Percentiles rank a stretch among this genome's conserved stretches.
Conservation (phyloP, 306 rosid genomes). For the Crotalaria pallida region DNA sequence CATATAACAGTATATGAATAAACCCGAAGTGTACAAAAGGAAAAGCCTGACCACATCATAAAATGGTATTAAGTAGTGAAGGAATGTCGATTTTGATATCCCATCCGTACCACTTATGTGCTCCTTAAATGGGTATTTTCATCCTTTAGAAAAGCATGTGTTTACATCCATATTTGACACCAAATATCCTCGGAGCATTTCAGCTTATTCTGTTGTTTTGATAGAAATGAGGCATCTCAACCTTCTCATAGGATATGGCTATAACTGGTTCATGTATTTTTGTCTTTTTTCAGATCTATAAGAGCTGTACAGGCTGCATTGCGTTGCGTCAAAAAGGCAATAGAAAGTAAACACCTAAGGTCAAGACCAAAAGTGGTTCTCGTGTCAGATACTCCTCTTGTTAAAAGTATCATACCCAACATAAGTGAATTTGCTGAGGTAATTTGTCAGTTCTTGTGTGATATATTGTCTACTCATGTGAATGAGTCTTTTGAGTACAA, state of each 20-base stretch:
- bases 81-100: background rate
- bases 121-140: background rate
- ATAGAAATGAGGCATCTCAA: background rate
- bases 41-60: background rate
- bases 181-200: background rate
- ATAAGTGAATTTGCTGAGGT: conserved; percentile 87
- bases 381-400: conserved; percentile 82
- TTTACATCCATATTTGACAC: background rate
- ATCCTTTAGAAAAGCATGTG: background rate
- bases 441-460: conserved; percentile 17
- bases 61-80: background rate
- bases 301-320: conserved; percentile 78
- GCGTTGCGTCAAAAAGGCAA: conserved; percentile 59
- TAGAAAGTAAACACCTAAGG: conserved; percentile 25
- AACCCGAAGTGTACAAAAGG: background rate
- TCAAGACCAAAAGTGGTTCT: conserved; percentile 69
- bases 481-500: background rate
- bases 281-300: conserved; percentile 53
- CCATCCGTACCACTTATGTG: background rate
- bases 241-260: background rate
- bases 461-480: background rate
- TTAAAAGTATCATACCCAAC: conserved; percentile 46
- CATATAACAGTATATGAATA: background rate
- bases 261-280: conserved; percentile 15
- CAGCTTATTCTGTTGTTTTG: background rate